Conservation (phyloP, 2,329 filamentous ascomycete species). For the Colletotrichum sp. region DNA sequence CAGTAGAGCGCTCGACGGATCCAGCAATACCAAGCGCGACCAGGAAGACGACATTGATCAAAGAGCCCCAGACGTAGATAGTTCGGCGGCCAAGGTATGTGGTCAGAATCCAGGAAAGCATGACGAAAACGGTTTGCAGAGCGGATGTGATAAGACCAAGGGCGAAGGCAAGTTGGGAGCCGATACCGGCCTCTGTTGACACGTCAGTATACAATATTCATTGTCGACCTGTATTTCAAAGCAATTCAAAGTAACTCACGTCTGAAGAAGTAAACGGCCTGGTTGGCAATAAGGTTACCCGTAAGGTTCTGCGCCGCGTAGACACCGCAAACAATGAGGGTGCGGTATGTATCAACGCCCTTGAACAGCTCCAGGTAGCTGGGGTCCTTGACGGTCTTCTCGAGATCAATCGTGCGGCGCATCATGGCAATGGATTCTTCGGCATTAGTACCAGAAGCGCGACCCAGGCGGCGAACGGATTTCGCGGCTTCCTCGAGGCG, state of each 20-base stretch:
- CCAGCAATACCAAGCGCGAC: conserved; percentile 63
- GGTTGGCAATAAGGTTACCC: conserved; percentile 67
- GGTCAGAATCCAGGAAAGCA: conserved; percentile 71
- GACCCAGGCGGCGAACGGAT: conserved; percentile 51
- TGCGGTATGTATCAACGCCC: conserved; percentile 58
- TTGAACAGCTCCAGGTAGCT: conserved; percentile 56
- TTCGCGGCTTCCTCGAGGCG: conserved; percentile 46
- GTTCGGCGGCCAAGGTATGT: conserved; percentile 66
- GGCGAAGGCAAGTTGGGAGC: conserved; percentile 58
- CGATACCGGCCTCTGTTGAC: conserved; percentile 62
- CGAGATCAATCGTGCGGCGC: conserved; percentile 58
- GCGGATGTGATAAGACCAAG: conserved; percentile 68
- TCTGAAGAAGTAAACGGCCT: conserved; percentile 65
- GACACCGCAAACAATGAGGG: conserved; percentile 59
- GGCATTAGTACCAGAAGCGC: conserved; percentile 21
- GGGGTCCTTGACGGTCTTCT: conserved; percentile 51
- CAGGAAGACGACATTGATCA: conserved; percentile 57
- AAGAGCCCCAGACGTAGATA: conserved; percentile 67
- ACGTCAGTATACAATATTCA: conserved; percentile 11
- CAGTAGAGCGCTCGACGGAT: conserved; percentile 40
- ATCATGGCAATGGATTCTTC: conserved; percentile 25
- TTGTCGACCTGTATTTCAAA: not conserved
- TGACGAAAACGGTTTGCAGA: conserved; percentile 65
- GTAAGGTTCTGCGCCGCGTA: conserved; percentile 66
- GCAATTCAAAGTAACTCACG: conserved; percentile 37